These are phyloP conservation scores for Suillus variegatus DNA, from an alignment of 768 basidiomycete genomes.

Conservation along the genomic window DNA sequence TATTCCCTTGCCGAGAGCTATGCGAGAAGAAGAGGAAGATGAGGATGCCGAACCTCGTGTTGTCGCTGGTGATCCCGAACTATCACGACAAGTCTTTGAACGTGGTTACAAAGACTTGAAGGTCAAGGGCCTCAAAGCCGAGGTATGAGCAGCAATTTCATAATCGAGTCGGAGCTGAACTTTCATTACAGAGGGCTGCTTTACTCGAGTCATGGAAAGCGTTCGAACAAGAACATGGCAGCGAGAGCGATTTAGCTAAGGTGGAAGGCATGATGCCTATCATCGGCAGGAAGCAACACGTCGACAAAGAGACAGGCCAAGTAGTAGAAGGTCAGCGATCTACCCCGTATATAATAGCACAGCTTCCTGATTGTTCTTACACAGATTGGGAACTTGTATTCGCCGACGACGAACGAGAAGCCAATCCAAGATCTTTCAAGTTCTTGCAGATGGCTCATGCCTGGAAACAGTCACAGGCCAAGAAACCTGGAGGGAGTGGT, in stretches of 20 bases:
- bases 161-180: neutral
- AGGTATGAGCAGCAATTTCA: slow-evolving; percentile 51
- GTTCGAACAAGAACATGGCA: slow-evolving; percentile 84
- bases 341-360: neutral
- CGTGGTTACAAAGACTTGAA: slow-evolving; percentile 88
- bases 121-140: slow-evolving; percentile 77
- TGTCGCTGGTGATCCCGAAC: slow-evolving; percentile 67
- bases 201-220: slow-evolving; percentile 94
- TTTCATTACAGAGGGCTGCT: slow-evolving; percentile 70
- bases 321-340: slow-evolving; percentile 74
- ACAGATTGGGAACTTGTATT: slow-evolving; percentile 95
- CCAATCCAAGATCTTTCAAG: slow-evolving; percentile 92
- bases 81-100: slow-evolving; percentile 81
- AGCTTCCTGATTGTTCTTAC: slow-evolving; percentile 7
- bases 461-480: slow-evolving; percentile 68
- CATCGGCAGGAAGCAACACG: slow-evolving; percentile 79
- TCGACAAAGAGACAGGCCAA: slow-evolving; percentile 83
- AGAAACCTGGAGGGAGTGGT: slow-evolving; percentile 36
- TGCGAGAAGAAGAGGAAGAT: slow-evolving; percentile 66
- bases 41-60: slow-evolving; percentile 55
- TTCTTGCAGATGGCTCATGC: slow-evolving; percentile 95
- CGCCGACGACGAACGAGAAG: slow-evolving; percentile 93
- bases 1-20: slow-evolving; percentile 62
- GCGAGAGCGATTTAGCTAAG: slow-evolving; percentile 69
- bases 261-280: slow-evolving; percentile 94